Percentiles rank a stretch among this genome's conserved stretches.
Conservation (phyloP, 2,329 filamentous ascomycete genomes). For the Apiospora marii region DNA sequence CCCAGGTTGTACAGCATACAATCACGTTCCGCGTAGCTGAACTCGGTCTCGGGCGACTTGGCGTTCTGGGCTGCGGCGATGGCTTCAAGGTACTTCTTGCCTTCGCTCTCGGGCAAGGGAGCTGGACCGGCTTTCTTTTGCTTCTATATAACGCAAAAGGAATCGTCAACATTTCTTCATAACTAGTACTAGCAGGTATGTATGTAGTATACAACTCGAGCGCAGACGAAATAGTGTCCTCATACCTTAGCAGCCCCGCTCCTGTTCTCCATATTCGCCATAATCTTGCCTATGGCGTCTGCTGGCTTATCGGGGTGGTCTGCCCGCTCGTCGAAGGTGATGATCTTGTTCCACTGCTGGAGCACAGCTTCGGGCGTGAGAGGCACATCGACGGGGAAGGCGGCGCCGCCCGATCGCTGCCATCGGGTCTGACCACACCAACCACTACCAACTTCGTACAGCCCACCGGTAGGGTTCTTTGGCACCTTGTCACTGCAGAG, state of each 20-base stretch:
- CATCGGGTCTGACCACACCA: slow-evolving; percentile 93
- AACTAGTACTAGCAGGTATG: slow-evolving; percentile 37
- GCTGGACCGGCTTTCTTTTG: slow-evolving; percentile 18
- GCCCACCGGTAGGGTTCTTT: slow-evolving; percentile 79
- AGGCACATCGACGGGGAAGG: slow-evolving; percentile 86
- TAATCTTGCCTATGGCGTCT: slow-evolving; percentile 78
- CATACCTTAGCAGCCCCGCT: slow-evolving; percentile 67
- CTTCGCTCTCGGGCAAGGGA: slow-evolving; percentile 42
- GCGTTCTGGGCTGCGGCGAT: slow-evolving; percentile 79
- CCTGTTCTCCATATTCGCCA: slow-evolving; percentile 86
- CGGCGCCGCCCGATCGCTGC: slow-evolving; percentile 89
- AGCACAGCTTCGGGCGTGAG: slow-evolving; percentile 86
- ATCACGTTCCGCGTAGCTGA: slow-evolving; percentile 85
- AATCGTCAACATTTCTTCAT: slow-evolving; percentile 35
- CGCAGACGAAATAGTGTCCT: slow-evolving; percentile 42
- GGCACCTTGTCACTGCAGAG: slow-evolving; percentile 88
- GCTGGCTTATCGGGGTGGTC: slow-evolving; percentile 84
- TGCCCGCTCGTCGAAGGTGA: slow-evolving; percentile 86
- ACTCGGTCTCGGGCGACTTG: slow-evolving; percentile 69
- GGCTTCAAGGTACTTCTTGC: slow-evolving; percentile 73
- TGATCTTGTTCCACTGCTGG: slow-evolving; percentile 78
- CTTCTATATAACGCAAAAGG: slow-evolving; percentile 30
- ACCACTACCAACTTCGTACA: slow-evolving; percentile 95
- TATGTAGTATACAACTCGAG: slow-evolving; percentile 34
- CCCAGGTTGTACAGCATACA: slow-evolving; percentile 96